A percentile compares a stretch with the other conserved stretches of the same genome.
These are phyloP conservation scores for Suillus variegatus DNA, from an alignment of 768 basidiomycete genomes.

Conservation along the genomic window DNA sequence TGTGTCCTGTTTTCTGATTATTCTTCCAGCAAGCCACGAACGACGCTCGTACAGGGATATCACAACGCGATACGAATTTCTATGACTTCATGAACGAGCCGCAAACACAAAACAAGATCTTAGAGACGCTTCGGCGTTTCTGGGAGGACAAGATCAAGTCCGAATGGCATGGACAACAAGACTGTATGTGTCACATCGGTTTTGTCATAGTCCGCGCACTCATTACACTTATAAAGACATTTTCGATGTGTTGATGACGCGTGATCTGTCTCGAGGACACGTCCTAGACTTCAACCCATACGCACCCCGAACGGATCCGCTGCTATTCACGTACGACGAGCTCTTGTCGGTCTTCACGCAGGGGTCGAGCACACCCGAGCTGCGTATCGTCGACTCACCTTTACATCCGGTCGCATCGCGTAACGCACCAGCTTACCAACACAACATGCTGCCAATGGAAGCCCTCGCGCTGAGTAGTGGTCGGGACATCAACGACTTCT, in stretches of 20 bases:
- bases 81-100: slow-evolving; percentile 84
- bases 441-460: slow-evolving; percentile 92
- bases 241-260: slow-evolving; percentile 86
- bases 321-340: slow-evolving; percentile 84
- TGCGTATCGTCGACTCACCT: slow-evolving; percentile 73
- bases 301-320: slow-evolving; percentile 79
- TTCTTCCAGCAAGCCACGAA: not conserved
- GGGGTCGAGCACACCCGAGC: slow-evolving; percentile 33
- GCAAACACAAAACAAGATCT: slow-evolving; percentile 52
- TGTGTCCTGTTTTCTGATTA: slow-evolving; percentile 36
- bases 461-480: slow-evolving; percentile 81
- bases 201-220: not conserved
- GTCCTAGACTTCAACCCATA: slow-evolving; percentile 94
- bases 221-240: slow-evolving; percentile 50
- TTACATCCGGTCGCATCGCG: slow-evolving; percentile 66
- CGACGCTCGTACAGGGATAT: slow-evolving; percentile 57
- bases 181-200: slow-evolving; percentile 56
- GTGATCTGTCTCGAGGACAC: slow-evolving; percentile 73
- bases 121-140: slow-evolving; percentile 51
- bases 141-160: slow-evolving; percentile 70
- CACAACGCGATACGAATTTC: slow-evolving; percentile 86
- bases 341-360: slow-evolving; percentile 45
- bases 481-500: slow-evolving; percentile 70
- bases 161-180: slow-evolving; percentile 53
- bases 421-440: slow-evolving; percentile 74